Evolutionary conservation across 306 rosid genomes (phyloP), one percentile per base, ranked within the genome.

Genomic region (Cicer arietinum): DNA sequence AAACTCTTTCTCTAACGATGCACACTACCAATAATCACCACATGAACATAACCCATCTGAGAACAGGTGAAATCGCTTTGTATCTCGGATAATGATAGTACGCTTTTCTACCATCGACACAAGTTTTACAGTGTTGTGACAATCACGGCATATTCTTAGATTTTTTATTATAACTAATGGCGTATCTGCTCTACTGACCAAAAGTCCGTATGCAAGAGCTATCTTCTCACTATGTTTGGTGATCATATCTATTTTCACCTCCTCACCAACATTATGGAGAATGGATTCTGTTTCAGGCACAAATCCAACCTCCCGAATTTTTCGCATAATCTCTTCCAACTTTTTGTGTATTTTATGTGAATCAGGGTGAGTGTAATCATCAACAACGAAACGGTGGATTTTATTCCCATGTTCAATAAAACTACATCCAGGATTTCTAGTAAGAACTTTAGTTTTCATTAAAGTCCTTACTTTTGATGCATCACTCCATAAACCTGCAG

Each of bases 41-140:
- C 96, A 90, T 10, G 97, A 86, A 67, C 97, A 86, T 9, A 69
- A 69, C 35, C 97, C 93, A 64, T 78, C 44, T 20, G 68, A 61
- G 59, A 92, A 92, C 70, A 83, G 93, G 82, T 92, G 97, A 84
- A 90, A 88, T 67, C 97, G 82, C 88, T 86, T 92, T 60, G 89
- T 67, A 88, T 92, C 93, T 74, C 96, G 79, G 56, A 92, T 82
- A 51, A 92, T 81, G 69, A 90, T 83, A 10, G 71, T 71, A 8
- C 86, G 88, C 74, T 82, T 85, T 83, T 89, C 96, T 12, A 87
- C 73, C 56, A 82, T 57, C 0, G 93, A 92, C 40, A 85, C 81
- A 75, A 84, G 72, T 79, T 89, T 89, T 37, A 87, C 89, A 57
- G 90, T 77, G 76, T 61, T 79, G 71, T 92, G 97, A 52, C 93